phyloP scores from a whole-genome alignment of 257 asterid genomes.

The Schizonepeta tenuifolia region DNA sequence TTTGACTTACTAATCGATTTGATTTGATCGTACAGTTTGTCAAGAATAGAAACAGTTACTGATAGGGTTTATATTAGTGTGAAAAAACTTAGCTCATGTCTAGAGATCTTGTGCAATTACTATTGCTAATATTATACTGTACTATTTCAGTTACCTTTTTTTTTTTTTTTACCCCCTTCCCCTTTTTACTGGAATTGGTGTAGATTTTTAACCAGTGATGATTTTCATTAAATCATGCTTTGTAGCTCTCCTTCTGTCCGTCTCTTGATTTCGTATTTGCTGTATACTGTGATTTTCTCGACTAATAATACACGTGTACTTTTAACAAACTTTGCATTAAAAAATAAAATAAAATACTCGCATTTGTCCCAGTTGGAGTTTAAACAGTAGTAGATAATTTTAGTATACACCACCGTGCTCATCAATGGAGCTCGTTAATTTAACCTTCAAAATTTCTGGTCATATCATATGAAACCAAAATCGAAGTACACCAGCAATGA shows the following conservation, averaged over 20 bases:
- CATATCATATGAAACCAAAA: too few species aligned
- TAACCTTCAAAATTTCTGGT: too few species aligned
- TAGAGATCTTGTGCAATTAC: conserved; percentile 32
- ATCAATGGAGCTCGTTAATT: too few species aligned
- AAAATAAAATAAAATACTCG: too few species aligned
- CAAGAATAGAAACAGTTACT: conserved; percentile 33
- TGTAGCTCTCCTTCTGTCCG: not conserved
- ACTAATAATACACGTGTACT: too few species aligned
- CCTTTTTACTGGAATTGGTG: not conserved
- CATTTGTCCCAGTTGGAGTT: too few species aligned
- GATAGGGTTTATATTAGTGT: conserved; percentile 36
- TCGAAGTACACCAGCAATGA: too few species aligned
- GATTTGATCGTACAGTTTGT: conserved; percentile 35
- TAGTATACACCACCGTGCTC: too few species aligned
- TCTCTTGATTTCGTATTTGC: not conserved
- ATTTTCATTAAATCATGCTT: not conserved
- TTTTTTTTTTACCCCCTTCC: not conserved
- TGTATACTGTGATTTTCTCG: too few species aligned
- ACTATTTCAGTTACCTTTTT: not conserved
- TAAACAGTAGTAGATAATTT: too few species aligned
- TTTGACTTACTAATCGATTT: conserved; percentile 41
- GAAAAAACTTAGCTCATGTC: conserved; percentile 16
- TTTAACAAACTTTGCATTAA: too few species aligned
- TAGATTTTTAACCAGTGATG: not conserved
- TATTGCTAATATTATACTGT: conserved; percentile 37